Evolutionary conservation across 768 basidiomycete genomes (phyloP).

Genomic region (Leucocoprinus birnbaumii): DNA sequence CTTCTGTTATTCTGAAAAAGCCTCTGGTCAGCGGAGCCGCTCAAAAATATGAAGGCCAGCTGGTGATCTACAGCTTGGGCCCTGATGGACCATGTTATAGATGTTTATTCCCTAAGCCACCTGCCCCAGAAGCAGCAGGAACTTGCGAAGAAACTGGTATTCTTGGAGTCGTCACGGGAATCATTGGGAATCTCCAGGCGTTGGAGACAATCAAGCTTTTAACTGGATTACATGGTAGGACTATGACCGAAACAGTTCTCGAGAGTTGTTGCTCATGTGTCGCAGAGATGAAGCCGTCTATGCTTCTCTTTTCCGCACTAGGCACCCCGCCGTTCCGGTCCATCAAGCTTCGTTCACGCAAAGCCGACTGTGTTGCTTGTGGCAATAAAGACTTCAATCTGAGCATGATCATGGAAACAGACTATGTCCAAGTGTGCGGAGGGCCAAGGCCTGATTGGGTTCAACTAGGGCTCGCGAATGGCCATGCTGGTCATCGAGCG

Average conservation of each 20-base stretch:
- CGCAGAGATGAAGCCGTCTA: constrained; percentile 55
- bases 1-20: constrained; percentile 68
- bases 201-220: constrained; percentile 83
- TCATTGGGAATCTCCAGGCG: constrained; percentile 89
- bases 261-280: neutral
- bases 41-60: constrained; percentile 79
- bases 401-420: constrained; percentile 27
- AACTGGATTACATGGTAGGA: constrained; percentile 60
- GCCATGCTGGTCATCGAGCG: constrained; percentile 40
- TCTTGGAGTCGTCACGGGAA: constrained; percentile 83
- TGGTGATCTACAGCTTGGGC: constrained; percentile 72
- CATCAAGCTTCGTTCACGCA: constrained; percentile 75
- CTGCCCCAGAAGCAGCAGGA: constrained; percentile 58
- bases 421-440: constrained; percentile 89
- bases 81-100: constrained; percentile 85
- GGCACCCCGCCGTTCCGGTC: constrained; percentile 70
- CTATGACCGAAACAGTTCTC: neutral
- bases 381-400: constrained; percentile 30
- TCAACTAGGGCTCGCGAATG: constrained; percentile 42
- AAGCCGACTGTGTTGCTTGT: constrained; percentile 75
- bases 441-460: constrained; percentile 69
- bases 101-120: constrained; percentile 85
- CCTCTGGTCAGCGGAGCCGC: constrained; percentile 94
- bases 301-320: constrained; percentile 77
- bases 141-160: constrained; percentile 90